Evolutionary conservation across 768 basidiomycete genomes (phyloP), one percentile per base, ranked within the genome.

Genomic region (Phylloporus arenicola): DNA sequence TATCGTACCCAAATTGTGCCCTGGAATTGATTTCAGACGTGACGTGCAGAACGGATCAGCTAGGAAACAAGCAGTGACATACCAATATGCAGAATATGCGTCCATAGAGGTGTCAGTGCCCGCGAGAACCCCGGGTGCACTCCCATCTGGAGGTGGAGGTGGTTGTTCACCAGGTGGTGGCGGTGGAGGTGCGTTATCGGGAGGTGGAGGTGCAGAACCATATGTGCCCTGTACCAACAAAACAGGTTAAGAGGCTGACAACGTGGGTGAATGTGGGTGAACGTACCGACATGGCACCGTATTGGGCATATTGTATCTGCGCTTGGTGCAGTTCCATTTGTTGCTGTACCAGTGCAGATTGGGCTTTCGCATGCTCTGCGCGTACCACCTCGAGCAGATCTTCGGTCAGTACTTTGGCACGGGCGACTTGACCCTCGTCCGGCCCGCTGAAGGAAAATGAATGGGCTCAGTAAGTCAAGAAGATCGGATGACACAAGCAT

Each of bases 311-410:
- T 63, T 88, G 86, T 56, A 78, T 72, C 65, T 91, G 89, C 3
- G 86, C 87, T 64, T 89, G 86, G 54, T 90, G 88, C 24, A 90
- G 75, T 60, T 91, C 88, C 84, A 88, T 86, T 68, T 91, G 88
- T 64, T 90, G 86, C 46, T 88, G 87, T 45, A 76, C 74, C 5
- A 87, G 65, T 12, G 78, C 64, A 3, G 72, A 57, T 53, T 80
- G 77, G 47, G 92, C 85, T 68, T 98, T 95, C 24, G 79, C 83
- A 62, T 93, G 91, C 64, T 98, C 92, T 54, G 81, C 76, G 16
- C 80, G 79, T 9, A 98, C 90, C n/a, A 96, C 92, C 34, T 85
- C 77, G 10, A 95, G 77, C 2, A 97, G 78, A 63, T 97, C 93
- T 56, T 93, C 88, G 1, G 92, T 91, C 24, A 94, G 71, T 7